Conservation (phyloP, 345 rosid species). For the Eucalyptus albens region DNA sequence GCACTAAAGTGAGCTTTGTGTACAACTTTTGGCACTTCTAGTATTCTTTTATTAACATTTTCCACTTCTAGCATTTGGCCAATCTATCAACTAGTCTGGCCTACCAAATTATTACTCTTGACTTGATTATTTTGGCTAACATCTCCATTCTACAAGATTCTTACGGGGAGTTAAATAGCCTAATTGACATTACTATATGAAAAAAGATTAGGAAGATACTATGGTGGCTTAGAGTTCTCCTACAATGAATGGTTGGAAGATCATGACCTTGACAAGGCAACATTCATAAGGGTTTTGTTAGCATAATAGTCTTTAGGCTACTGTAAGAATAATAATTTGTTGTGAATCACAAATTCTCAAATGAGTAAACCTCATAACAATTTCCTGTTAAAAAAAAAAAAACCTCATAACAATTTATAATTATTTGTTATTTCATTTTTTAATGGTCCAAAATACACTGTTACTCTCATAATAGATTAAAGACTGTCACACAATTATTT, state of each 20-base stretch:
- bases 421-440: too few species aligned
- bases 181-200: neutral
- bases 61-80: neutral
- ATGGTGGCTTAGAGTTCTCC: neutral
- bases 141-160: neutral
- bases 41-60: neutral
- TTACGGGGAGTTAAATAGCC: neutral
- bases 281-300: neutral
- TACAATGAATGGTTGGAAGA: neutral
- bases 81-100: neutral
- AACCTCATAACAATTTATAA: too few species aligned
- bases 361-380: too few species aligned
- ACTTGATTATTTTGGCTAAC: neutral
- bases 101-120: neutral
- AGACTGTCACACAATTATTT: too few species aligned
- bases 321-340: too few species aligned
- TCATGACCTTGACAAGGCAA: neutral
- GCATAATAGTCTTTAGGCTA: too few species aligned
- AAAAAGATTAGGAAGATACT: neutral
- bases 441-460: rapidly evolving
- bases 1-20: too few species aligned
- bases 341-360: too few species aligned
- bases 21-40: too few species aligned
- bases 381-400: too few species aligned
- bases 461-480: too few species aligned